Evolutionary conservation across 2,329 filamentous ascomycete genomes (phyloP).

Genomic region (Thielaviopsis ethacetica): DNA sequence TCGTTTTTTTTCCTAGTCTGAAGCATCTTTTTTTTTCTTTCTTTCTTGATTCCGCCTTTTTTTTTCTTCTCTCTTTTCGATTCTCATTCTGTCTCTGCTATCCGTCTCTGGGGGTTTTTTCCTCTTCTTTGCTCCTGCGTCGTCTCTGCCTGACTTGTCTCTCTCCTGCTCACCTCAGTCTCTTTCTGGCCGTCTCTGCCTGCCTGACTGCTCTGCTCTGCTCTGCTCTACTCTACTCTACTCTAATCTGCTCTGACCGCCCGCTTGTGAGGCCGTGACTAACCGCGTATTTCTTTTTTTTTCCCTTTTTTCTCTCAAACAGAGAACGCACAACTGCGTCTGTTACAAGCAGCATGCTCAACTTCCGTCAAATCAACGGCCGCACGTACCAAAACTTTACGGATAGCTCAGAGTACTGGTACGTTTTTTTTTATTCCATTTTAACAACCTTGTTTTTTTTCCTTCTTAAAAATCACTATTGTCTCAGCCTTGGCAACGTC

Average conservation of each 20-base stretch:
- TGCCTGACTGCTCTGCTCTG: no score
- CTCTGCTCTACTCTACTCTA: no score
- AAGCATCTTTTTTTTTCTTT: not conserved
- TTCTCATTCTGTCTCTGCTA: not conserved
- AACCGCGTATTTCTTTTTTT: not conserved
- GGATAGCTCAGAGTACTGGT: conserved; percentile 17
- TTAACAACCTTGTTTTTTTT: not conserved
- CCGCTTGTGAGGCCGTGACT: not conserved
- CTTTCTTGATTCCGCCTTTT: not conserved
- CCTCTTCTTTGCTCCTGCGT: not conserved
- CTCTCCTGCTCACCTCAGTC: not conserved
- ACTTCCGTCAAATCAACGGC: conserved; percentile 18
- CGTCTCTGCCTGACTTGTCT: not conserved
- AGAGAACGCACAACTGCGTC: conserved; percentile 16
- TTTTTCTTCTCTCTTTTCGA: not conserved
- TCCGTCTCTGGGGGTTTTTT: not conserved
- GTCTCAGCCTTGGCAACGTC: not conserved
- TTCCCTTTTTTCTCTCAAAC: not conserved
- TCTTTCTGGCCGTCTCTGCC: not conserved
- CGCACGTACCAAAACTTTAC: conserved; percentile 19
- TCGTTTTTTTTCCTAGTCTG: not conserved
- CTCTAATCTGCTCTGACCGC: no score
- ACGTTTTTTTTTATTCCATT: not conserved
- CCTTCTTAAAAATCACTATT: not conserved
- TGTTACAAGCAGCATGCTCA: conserved; percentile 17